phyloP scores from a whole-genome alignment of 2,329 filamentous ascomycete species.

The Apiospora malaysiana region DNA sequence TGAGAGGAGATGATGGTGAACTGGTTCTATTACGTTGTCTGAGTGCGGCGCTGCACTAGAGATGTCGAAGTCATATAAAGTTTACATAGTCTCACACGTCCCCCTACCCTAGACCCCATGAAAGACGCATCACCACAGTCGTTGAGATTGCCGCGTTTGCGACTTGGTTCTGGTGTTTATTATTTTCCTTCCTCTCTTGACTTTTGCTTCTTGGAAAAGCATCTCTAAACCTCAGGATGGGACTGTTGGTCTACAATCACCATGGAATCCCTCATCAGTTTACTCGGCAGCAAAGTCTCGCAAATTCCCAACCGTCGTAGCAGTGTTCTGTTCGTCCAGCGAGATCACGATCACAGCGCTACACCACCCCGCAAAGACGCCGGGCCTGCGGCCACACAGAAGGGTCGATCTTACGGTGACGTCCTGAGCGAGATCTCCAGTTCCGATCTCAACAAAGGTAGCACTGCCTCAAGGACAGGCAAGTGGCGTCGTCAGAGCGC shows the following conservation, averaged over 20 bases:
- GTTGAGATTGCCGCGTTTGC: neutral
- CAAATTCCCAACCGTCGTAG: slow-evolving; percentile 5
- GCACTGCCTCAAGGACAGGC: neutral
- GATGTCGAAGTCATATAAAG: slow-evolving; percentile 4
- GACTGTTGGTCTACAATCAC: neutral
- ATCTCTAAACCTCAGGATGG: neutral
- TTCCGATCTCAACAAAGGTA: slow-evolving; percentile 3
- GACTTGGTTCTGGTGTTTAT: neutral
- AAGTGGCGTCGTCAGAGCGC: slow-evolving; percentile 5
- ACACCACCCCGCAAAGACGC: neutral
- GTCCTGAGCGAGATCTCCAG: slow-evolving; percentile 3
- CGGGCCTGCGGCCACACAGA: neutral
- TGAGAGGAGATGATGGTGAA: neutral
- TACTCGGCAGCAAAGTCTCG: slow-evolving; percentile 15
- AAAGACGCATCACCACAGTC: neutral
- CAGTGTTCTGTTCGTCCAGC: neutral
- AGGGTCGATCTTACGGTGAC: neutral
- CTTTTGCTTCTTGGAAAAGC: neutral
- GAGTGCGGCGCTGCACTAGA: slow-evolving; percentile 9
- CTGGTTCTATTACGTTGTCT: slow-evolving; percentile 5
- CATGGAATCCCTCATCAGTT: slow-evolving; percentile 11
- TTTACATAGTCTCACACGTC: slow-evolving; percentile 12
- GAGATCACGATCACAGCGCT: neutral
- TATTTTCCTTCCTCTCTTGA: neutral
- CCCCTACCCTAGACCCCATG: neutral